Evolutionary conservation across 768 basidiomycete species (phyloP), one percentile per base, ranked within the genome.

Genomic region (Trametes elegans): DNA sequence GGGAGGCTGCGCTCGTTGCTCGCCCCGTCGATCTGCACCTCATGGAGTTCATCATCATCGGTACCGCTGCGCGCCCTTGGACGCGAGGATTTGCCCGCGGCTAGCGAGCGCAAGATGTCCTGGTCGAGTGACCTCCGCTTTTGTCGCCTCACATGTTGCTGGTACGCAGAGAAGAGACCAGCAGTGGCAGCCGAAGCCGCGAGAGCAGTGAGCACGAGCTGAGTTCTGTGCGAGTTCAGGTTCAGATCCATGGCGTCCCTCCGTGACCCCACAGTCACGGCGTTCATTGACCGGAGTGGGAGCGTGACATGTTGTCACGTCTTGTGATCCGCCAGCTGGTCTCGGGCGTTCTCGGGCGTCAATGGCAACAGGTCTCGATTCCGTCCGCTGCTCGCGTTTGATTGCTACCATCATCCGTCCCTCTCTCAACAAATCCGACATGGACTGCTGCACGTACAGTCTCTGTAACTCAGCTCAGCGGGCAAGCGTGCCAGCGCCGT

Each of bases 161-260:
- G 75, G 68, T 88, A 87, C 1, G 80, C 76, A 19, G 82, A 75
- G n/a, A 91, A 67, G 3, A 83, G 59, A 0, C 78, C 74, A 5
- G 79, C 84, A 10, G 88, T 90, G 1, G 79, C 71, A 2, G 81
- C 58, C 5, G 88, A 87, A 11, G 87, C 81, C 11, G 79, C 78
- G 38, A 84, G 59, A n/a, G 87, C 88, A 11, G 83, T 79, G 39
- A 79, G 72, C 24, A 88, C 62, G 41, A 91, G 80, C 64, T 90
- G 88, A 11, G 78, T 73, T 61, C 74, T 78, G 64, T 88, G 87
- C 19, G 84, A 81, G 16, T 60, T 61, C 43, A 66, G 29, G 62
- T 70, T 66, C 32, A 70, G n/a, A 31, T 34, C 51, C 63, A 66
- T 66, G 7, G 39, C n/a, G 38, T 26, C 36, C 14, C n/a, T 7